A percentile compares a stretch with the other conserved stretches of the same genome.
Evolutionary conservation across 2,329 filamentous ascomycete species (phyloP).

Genomic region (Macrophomina pseudophaseolina): DNA sequence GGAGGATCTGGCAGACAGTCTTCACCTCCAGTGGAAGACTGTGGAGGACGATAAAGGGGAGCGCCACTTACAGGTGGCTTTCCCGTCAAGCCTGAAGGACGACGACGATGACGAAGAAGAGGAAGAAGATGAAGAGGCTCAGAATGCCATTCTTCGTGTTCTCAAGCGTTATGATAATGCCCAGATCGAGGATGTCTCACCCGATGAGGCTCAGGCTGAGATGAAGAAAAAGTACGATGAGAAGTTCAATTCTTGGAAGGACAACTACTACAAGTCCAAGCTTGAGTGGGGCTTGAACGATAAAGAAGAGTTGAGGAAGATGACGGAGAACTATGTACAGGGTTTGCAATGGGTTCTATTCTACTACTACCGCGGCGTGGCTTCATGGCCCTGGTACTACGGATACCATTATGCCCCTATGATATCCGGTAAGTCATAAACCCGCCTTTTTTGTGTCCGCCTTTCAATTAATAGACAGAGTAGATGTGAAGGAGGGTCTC

Average conservation of each 20-base stretch:
- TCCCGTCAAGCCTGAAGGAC: conserved; percentile 58
- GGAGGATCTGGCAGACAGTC: conserved; percentile 77
- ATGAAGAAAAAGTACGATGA: conserved; percentile 86
- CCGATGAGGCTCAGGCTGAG: conserved; percentile 77
- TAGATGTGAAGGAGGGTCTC: conserved; percentile 86
- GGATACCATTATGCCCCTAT: conserved; percentile 95
- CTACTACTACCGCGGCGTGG: conserved; percentile 97
- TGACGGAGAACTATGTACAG: conserved; percentile 96
- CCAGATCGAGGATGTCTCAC: conserved; percentile 77
- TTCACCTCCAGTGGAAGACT: conserved; percentile 70
- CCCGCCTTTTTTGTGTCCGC: not conserved
- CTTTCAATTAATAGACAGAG: conserved; percentile 7
- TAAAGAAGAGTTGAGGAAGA: conserved; percentile 76
- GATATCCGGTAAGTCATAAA: conserved; percentile 71
- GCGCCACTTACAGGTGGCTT: conserved; percentile 67
- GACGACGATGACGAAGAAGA: conserved; percentile 66
- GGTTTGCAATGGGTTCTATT: conserved; percentile 97
- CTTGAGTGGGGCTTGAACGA: conserved; percentile 87
- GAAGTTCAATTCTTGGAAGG: conserved; percentile 92
- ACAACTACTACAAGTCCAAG: conserved; percentile 88
- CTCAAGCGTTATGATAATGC: conserved; percentile 92
- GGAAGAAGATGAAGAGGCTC: conserved; percentile 79
- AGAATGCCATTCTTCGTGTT: conserved; percentile 81
- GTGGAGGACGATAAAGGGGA: conserved; percentile 66
- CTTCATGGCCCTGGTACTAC: conserved; percentile 99